Conservation (phyloP, 1,284 basidiomycete species). For the Ganoderma multipileum region DNA sequence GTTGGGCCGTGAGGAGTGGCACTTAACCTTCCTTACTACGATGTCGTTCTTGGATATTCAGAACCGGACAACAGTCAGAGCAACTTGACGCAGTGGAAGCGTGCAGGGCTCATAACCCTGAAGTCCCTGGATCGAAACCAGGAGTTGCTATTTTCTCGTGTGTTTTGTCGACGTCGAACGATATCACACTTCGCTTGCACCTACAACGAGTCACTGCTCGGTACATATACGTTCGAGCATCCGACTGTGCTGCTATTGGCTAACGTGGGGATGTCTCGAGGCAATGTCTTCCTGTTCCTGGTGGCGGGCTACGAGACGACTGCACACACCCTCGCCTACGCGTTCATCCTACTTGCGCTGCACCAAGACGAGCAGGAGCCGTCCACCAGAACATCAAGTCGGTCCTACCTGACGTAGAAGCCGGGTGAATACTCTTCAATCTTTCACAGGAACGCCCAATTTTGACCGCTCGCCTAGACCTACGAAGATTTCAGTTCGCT, state of each 20-base stretch:
- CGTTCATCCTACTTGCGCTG: conserved; percentile 58
- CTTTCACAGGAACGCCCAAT: no score
- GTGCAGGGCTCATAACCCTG: conserved; percentile 18
- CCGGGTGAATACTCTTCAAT: conserved; percentile 8
- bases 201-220: conserved; percentile 54
- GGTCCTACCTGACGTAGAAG: conserved; percentile 11
- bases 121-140: conserved; percentile 18
- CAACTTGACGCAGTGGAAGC: conserved; percentile 16
- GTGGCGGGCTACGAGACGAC: conserved; percentile 66
- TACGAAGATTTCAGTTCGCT: conserved; percentile 26
- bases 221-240: conserved; percentile 35
- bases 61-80: neutral
- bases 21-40: no score
- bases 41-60: no score
- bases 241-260: neutral
- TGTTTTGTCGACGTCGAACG: neutral
- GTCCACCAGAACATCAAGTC: conserved; percentile 48
- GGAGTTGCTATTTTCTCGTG: conserved; percentile 3
- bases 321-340: conserved; percentile 62
- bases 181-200: no score
- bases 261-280: conserved; percentile 37
- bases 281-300: conserved; percentile 54
- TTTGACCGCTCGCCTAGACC: conserved; percentile 9
- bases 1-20: no score
- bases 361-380: conserved; percentile 69